A percentile compares a stretch with the other conserved stretches of the same genome.
Evolutionary conservation across 495 filamentous ascomycete genomes (phyloP).

Genomic region (Tuber borchii): DNA sequence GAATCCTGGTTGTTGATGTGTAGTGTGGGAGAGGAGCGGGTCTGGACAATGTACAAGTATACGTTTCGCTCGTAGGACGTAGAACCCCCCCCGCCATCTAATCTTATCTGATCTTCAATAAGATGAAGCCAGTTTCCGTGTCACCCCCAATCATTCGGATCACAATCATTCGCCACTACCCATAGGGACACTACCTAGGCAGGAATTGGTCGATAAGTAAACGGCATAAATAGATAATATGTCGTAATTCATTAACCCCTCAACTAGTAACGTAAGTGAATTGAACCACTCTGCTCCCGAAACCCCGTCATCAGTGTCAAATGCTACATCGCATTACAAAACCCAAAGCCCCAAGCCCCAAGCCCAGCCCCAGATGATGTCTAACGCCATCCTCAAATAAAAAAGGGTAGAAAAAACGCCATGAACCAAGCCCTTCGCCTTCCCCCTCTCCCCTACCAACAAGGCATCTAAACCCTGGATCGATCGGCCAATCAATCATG

Average conservation of each 20-base stretch:
- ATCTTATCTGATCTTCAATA: constrained; percentile 27
- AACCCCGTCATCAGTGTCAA: background rate
- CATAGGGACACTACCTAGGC: too few species aligned
- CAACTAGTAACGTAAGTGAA: background rate
- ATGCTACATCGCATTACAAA: background rate
- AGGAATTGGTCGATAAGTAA: background rate
- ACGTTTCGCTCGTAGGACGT: background rate
- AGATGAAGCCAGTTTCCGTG: background rate
- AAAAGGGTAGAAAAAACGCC: constrained; percentile 6
- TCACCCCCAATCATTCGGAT: background rate
- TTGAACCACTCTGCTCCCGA: background rate
- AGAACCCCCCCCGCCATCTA: constrained; percentile 32
- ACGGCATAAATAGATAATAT: background rate
- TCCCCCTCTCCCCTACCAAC: background rate
- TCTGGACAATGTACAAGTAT: background rate
- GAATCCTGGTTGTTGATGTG: background rate
- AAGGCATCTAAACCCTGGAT: background rate
- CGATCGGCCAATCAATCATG: constrained; percentile 4
- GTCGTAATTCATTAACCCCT: background rate
- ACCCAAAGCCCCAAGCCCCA: background rate
- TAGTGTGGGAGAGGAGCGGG: background rate
- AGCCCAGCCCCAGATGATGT: background rate
- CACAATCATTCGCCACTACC: background rate
- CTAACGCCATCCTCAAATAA: constrained; percentile 2
- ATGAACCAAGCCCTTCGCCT: constrained; percentile 12